These are phyloP conservation scores for Gamsiella multidivaricata DNA, from an alignment of 192 early-diverging fungal genomes.

Conservation along the genomic window DNA sequence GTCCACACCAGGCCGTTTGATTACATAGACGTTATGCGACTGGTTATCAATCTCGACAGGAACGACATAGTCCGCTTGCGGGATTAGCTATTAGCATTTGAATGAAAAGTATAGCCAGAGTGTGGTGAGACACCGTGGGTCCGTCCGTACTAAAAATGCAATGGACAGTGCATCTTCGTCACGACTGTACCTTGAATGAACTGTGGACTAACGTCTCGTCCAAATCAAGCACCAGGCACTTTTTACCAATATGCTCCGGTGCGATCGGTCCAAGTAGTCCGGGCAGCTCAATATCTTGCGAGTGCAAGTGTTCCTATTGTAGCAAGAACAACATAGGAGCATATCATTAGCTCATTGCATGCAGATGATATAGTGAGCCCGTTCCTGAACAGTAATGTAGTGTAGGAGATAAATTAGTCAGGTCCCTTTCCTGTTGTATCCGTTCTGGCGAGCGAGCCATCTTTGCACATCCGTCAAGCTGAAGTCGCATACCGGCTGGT, in stretches of 20 bases:
- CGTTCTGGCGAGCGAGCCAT: background rate
- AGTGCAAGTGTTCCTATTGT: conserved; percentile 22
- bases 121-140: background rate
- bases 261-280: conserved; percentile 78
- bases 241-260: conserved; percentile 75
- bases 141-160: background rate
- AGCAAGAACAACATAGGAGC: background rate
- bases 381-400: conserved; percentile 1
- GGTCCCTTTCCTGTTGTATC: background rate
- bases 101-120: background rate
- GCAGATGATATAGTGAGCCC: background rate
- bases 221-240: conserved; percentile 95
- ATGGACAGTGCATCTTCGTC: background rate
- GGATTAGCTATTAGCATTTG: conserved; percentile 58
- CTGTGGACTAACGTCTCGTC: conserved; percentile 98
- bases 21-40: conserved; percentile 94
- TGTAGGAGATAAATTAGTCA: background rate
- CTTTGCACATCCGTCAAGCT: background rate
- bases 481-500: background rate
- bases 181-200: conserved; percentile 81
- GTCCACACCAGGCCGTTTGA: conserved; percentile 97
- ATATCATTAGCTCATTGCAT: background rate
- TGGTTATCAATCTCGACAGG: conserved; percentile 93
- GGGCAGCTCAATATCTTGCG: conserved; percentile 35
- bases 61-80: conserved; percentile 89